phyloP scores from a whole-genome alignment of 2,329 filamentous ascomycete species.

The Grosmannia penicillata region DNA sequence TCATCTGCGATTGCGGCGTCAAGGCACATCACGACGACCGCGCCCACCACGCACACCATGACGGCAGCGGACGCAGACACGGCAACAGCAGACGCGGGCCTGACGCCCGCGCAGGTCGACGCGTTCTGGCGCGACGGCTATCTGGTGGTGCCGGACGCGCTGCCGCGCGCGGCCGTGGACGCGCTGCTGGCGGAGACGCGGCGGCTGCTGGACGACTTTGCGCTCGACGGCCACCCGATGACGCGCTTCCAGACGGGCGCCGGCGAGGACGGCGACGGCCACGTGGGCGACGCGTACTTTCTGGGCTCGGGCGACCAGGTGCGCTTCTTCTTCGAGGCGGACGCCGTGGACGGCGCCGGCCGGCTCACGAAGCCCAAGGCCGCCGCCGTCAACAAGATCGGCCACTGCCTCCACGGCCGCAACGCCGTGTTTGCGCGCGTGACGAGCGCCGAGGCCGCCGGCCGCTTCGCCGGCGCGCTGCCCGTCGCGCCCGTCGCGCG shows the following conservation, averaged over 20 bases:
- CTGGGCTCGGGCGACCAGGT: slow-evolving; percentile 79
- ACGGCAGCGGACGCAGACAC: neutral
- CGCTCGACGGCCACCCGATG: slow-evolving; percentile 74
- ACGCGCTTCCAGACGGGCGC: slow-evolving; percentile 85
- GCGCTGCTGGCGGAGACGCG: slow-evolving; percentile 62
- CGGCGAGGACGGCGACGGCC: slow-evolving; percentile 39
- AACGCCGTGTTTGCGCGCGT: slow-evolving; percentile 51
- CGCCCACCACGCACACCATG: neutral
- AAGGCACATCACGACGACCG: too few relatives aligned
- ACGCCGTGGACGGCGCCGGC: slow-evolving; percentile 58
- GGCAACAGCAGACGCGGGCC: slow-evolving; percentile 24
- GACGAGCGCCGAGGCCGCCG: slow-evolving; percentile 22
- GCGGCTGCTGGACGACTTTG: slow-evolving; percentile 57
- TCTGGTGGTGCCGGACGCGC: slow-evolving; percentile 68
- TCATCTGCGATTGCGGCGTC: too few relatives aligned
- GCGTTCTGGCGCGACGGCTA: slow-evolving; percentile 76
- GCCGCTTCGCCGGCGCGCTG: slow-evolving; percentile 24
- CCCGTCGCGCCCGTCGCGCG: slow-evolving; percentile 48
- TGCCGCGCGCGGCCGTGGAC: slow-evolving; percentile 49
- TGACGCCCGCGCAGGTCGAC: slow-evolving; percentile 56
- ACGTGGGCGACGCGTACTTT: slow-evolving; percentile 94
- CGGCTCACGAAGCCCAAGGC: slow-evolving; percentile 64
- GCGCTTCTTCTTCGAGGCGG: slow-evolving; percentile 94
- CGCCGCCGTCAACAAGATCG: slow-evolving; percentile 79
- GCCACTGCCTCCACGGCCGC: slow-evolving; percentile 59